Evolutionary conservation across 306 rosid genomes (phyloP), one percentile per base, ranked within the genome.

Genomic region (Begonia fuchsioides): DNA sequence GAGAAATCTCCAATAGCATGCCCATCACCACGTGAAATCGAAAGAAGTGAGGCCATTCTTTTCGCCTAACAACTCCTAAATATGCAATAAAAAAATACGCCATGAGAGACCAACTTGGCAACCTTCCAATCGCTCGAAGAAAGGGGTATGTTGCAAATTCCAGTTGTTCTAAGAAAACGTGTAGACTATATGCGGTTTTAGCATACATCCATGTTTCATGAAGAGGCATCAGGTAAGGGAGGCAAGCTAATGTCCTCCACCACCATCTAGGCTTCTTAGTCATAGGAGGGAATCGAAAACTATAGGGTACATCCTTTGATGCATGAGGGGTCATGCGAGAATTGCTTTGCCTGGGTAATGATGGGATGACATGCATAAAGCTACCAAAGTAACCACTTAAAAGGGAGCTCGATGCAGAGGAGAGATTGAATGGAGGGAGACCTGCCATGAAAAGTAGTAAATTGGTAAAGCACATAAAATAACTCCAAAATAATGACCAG

Each of bases 181-280:
- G 92, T 39, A 84, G 82, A 56, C 76, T 67, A 62, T 79, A 90
- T 13, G 97, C 97, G 17, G 97, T 90, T 76, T 84, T 79, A 1
- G 92, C 94, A 46, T 84, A 90, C 95, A 90, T 90, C 97, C 97
- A 90, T 13, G 93, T 86, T 72, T 90, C 95, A 5, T 90, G 97
- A 13, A 90, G 75, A 43, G 95, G 97, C 90, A 90, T 76, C n/a
- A 90, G 69, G 60, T 84, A 90, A 12, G 97, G 92, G 59, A 90
- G 75, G 75, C 94, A 90, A 15, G 97, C 84, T 51, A 90, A 56
- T 10, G 92, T 57, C 67, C 95, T 81, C 97, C 97, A 90, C 87
- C 84, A 90, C 97, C 97, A 90, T 63, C 57, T 75, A 12, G 97
- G 97, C 58, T 81, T 90, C 43, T 49, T 84, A 15, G 80, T 84